Percentiles rank a stretch among this genome's conserved stretches.
phyloP scores from a whole-genome alignment of 2,329 filamentous ascomycete species.

The Cladosporium velox region DNA sequence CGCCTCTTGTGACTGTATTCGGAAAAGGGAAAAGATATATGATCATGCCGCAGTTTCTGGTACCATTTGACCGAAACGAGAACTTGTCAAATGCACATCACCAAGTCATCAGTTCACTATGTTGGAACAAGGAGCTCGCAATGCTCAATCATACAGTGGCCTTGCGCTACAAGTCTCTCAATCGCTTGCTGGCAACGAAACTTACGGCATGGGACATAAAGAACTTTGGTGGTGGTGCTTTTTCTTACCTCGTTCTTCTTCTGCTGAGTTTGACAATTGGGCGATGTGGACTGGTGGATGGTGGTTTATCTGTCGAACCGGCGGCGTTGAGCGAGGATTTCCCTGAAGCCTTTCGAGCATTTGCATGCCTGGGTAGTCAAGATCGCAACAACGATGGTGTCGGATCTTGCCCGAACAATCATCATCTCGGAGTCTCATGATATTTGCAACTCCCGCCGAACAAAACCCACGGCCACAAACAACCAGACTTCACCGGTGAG shows the following conservation, averaged over 20 bases:
- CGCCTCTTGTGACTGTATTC: too few relatives aligned
- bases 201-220: not conserved
- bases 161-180: not conserved
- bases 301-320: too few relatives aligned
- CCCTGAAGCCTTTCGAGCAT: too few relatives aligned
- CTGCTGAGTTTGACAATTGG: too few relatives aligned
- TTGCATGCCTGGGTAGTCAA: too few relatives aligned
- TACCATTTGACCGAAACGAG: not conserved
- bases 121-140: not conserved
- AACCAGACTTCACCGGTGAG: not conserved
- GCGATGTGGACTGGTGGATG: too few relatives aligned
- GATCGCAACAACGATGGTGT: too few relatives aligned
- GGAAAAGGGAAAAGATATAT: too few relatives aligned
- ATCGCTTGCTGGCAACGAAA: not conserved
- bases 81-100: not conserved
- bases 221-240: too few relatives aligned
- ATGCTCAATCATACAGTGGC: not conserved
- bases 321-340: too few relatives aligned
- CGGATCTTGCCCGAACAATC: not conserved
- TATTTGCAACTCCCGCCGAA: not conserved
- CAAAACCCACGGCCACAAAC: not conserved
- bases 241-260: too few relatives aligned
- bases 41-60: not conserved
- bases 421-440: not conserved
- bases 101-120: too few relatives aligned